phyloP scores from a whole-genome alignment of 495 filamentous ascomycete species.

The Cercophora newfieldiana region DNA sequence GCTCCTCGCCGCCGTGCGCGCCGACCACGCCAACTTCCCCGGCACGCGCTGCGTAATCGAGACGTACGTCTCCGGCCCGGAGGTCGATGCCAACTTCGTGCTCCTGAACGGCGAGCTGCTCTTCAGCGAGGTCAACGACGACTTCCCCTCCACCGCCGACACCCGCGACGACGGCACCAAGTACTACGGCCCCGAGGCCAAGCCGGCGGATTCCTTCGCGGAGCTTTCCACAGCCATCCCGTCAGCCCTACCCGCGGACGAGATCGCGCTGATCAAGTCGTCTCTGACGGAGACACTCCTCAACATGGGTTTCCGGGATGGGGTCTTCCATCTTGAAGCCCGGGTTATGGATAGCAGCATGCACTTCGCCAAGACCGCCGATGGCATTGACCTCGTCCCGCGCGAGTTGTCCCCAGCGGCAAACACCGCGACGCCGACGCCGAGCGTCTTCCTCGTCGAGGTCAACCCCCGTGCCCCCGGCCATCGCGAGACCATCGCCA shows the following conservation, averaged over 20 bases:
- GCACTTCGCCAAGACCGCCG: not conserved
- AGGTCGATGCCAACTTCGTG: slow-evolving; percentile 1
- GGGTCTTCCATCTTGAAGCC: not conserved
- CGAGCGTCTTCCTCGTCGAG: not conserved
- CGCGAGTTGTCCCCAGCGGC: not conserved
- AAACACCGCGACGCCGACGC: too few species aligned
- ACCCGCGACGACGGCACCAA: not conserved
- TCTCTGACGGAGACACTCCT: not conserved
- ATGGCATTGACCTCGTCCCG: not conserved
- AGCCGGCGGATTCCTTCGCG: not conserved
- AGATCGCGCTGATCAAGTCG: not conserved
- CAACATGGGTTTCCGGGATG: not conserved
- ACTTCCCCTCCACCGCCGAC: slow-evolving; percentile 4
- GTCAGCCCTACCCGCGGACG: not conserved
- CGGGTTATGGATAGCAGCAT: not conserved
- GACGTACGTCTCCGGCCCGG: not conserved
- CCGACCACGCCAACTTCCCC: too few species aligned
- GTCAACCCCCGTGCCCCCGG: not conserved
- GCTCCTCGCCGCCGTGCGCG: too few species aligned
- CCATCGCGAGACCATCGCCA: not conserved
- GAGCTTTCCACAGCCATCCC: not conserved
- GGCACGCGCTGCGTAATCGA: not conserved
- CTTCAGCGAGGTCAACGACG: not conserved
- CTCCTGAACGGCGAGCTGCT: not conserved
- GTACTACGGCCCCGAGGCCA: not conserved